Base-by-base conservation (phyloP, 2,329 filamentous ascomycete species). In the Trichoderma simmonsii region DNA sequence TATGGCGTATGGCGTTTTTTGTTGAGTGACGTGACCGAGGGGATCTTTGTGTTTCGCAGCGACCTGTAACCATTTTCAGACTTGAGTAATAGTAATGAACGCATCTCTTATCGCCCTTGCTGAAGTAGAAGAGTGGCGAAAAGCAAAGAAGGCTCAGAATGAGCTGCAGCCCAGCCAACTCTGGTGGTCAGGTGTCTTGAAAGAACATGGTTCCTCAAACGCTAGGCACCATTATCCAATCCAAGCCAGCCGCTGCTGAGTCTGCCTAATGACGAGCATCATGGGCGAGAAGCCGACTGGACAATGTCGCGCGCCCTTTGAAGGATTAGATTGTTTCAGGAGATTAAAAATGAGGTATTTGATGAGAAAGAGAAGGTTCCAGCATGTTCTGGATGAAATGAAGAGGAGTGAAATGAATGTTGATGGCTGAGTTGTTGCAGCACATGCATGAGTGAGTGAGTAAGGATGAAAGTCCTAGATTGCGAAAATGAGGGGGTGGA, bases 181-280 rank as follows among this genome's bases (percentile, higher is more conserved):
- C 14, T 62, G 57, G n/a, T 28, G 66, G 66, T 70, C 66, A 70
- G 56, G 57, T 70, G 66, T 70, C 54, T 15, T 62, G 24, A n/a
- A 21, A 61, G 21, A 21, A 70, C 66, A 70, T 61, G 66, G 66
- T 70, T 60, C 57, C 66, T 70, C 28, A 60, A 70, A 51, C 66
- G 66, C 66, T 70, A 70, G 66, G 66, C 66, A 51, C 43, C 66
- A 62, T 70, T 36, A 70, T 62, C 66, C 57, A 70, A 70, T 57
- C 66, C 39, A 54, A 57, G 5, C 15, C 28, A 36, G 32, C 59
- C 9, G 51, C 34, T 70, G 56, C 39, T 61, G 66, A 70, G 66
- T 70, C 66, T 70, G 66, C 66, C 66, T 70, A 70, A 57, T 36
- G 66, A 62, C 65, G 56, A 51, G 39, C 66, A 54, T 69, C 28